Base-by-base conservation (phyloP, 768 basidiomycete species). In the Termitomyces sp. region DNA sequence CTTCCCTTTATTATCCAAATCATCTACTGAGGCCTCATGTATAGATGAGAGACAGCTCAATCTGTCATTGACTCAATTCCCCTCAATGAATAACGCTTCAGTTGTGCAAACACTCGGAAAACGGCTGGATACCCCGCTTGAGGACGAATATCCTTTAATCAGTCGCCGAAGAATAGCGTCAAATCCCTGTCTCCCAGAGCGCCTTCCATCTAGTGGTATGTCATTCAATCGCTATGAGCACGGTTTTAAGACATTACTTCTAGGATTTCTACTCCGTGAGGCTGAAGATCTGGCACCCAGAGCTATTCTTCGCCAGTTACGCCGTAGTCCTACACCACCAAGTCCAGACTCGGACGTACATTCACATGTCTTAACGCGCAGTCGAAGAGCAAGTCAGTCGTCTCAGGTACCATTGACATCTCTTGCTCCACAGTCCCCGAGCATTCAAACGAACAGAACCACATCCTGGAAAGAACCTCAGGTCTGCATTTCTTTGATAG, bases 191-290 rank as follows among this genome's bases (percentile, higher is more conserved):
- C 75, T 91, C 34, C 87, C 84, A 32, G 81, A 79, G 52, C 79
- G 88, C n/a, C 77, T 91, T 46, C 90, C 90, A 14, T 80, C 85
- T 8, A 78, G 73, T 59, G 79, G 87, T 87, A 62, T 51, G 80
- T 57, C 14, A 31, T 32, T n/a, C 8, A 31, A 10, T 5, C 3
- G 1, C 9, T 32, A 3, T 31, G 13, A 32, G 8, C 63, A 20
- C 55, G 41, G 48, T 44, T 44, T 29, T 42, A 55, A 61, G 56
- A 69, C 61, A 47, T 65, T 54, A 62, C 67, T 63, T 59, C 41
- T 68, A 88, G 87, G 81, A 53, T 86, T 90, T 64, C 70, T 93
- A 24, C 76, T 82, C 69, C 83, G 90, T 46, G 91, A 93, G 73
- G 91, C 88, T 29, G 75, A 79, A 42, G 68, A 69, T 43, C 67